Evolutionary conservation across 371 early-diverging fungal species (phyloP), one percentile per base, ranked within the genome.

Genomic region (Rhizomucor miehei): DNA sequence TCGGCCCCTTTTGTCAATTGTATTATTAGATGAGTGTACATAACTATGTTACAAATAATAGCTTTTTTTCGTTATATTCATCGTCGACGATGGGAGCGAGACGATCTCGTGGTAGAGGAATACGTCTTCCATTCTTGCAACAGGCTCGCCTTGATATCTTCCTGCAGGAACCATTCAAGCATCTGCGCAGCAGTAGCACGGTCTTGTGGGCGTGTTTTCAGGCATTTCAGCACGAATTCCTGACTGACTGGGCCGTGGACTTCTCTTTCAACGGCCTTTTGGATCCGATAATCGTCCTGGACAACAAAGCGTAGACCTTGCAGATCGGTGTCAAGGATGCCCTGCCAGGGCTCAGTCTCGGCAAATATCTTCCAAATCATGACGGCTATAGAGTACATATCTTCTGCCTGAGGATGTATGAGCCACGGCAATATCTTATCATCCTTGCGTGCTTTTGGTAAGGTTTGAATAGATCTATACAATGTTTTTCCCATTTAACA

Each of bases 291-390:
- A 50, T 82, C 81, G 41, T 76, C 82, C 48, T 77, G 67, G 10
- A 82, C 84, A 21, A 80, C 68, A 49, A 79, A 79, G 2, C 86
- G 71, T 12, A 86, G 60, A n/a, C 75, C 80, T 62, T 80, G 81
- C 35, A 86, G 52, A 59, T 86, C 85, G 4, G 83, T 79, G 48
- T 86, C 86, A 19, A 86, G 66, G 38, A 84, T 77, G 0, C 86
- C 86, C 36, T 75, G 69, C 86, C 86, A 86, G 10, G 86, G 86
- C 23, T 83, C 83, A 6, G 81, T 83, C 37, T 83, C 85, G 1
- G 85, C 73, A 59, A 84, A 84, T 10, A 77, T 76, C 49, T 82
- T 77, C 86, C 86, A 86, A 6, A 83, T 81, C 69, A 86, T 69
- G 12, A 86, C 81, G 3, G 81, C 84, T 17, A 82, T 63, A 0